phyloP scores from a whole-genome alignment of 805 yeast species.

The Ogataea trehalophila region DNA sequence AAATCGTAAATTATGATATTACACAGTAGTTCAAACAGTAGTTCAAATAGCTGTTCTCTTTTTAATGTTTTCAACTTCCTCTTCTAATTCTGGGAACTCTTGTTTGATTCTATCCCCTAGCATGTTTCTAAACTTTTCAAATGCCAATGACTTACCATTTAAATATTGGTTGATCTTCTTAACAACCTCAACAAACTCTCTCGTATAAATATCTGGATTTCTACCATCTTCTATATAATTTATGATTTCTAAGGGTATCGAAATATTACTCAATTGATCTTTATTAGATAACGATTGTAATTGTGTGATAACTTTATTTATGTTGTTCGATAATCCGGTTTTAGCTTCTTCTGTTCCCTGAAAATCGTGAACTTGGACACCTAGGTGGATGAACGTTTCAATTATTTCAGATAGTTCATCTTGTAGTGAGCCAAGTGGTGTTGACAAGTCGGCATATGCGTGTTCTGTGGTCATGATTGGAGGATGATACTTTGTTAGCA shows the following conservation, averaged over 20 bases:
- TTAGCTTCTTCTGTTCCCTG: conserved; percentile 83
- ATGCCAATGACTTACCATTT: conserved; percentile 75
- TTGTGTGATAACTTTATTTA: conserved; percentile 35
- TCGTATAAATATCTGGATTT: conserved; percentile 93
- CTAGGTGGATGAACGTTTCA: conserved; percentile 83
- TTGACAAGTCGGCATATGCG: conserved; percentile 14
- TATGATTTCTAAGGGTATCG: conserved; percentile 79
- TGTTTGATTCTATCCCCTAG: conserved; percentile 64
- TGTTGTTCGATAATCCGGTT: conserved; percentile 46
- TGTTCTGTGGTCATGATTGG: conserved; percentile 30
- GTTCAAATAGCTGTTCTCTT: conserved; percentile 4
- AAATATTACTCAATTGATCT: conserved; percentile 35
- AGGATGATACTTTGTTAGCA: too few relatives aligned
- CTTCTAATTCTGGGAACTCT: conserved; percentile 74
- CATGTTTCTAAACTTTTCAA: conserved; percentile 47
- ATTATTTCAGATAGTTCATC: conserved; percentile 48
- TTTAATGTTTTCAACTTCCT: conserved; percentile 52
- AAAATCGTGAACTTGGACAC: conserved; percentile 89
- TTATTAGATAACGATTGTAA: conserved; percentile 30
- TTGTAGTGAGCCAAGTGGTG: conserved; percentile 27
- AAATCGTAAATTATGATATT: background rate
- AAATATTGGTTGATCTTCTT: conserved; percentile 83
- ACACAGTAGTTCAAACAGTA: background rate
- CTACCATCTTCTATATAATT: conserved; percentile 94
- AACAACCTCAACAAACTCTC: conserved; percentile 95